phyloP scores from a whole-genome alignment of 495 filamentous ascomycete species.

The Oidiodendron maius region DNA sequence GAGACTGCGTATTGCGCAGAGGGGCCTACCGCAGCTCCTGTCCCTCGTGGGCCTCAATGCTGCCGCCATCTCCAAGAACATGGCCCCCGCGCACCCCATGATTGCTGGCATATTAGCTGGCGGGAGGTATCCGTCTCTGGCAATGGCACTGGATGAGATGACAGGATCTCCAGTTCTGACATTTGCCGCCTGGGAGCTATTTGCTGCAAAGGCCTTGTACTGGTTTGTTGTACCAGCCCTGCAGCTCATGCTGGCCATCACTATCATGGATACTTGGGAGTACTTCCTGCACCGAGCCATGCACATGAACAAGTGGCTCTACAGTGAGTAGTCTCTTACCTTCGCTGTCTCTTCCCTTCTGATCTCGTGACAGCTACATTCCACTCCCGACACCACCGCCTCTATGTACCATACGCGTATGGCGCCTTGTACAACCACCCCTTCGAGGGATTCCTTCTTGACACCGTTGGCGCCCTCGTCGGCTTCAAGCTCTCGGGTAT shows the following conservation, averaged over 20 bases:
- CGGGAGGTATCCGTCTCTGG: constrained; percentile 62
- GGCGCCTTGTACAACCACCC: constrained; percentile 96
- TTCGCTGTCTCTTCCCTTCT: background rate
- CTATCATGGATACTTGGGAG: constrained; percentile 87
- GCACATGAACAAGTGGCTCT: constrained; percentile 94
- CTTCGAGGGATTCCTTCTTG: constrained; percentile 85
- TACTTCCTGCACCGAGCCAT: constrained; percentile 93
- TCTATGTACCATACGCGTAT: constrained; percentile 96
- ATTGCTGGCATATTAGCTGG: constrained; percentile 65
- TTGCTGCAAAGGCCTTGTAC: constrained; percentile 69
- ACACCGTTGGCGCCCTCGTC: constrained; percentile 78
- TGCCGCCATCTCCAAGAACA: constrained; percentile 45
- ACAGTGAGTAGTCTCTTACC: constrained; percentile 49
- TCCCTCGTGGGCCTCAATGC: constrained; percentile 53
- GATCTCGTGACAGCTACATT: constrained; percentile 57
- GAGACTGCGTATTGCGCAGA: constrained; percentile 64
- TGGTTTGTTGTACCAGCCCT: constrained; percentile 67
- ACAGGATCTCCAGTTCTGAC: constrained; percentile 38
- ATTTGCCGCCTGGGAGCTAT: constrained; percentile 71
- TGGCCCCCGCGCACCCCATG: constrained; percentile 51
- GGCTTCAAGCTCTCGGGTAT: constrained; percentile 74
- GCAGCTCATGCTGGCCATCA: constrained; percentile 67
- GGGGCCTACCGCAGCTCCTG: constrained; percentile 56
- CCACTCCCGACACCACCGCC: constrained; percentile 89
- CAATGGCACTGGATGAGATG: constrained; percentile 35